These are phyloP conservation scores for Exserohilum rostratum DNA, from an alignment of 2,329 filamentous ascomycete species.

Conservation along the genomic window DNA sequence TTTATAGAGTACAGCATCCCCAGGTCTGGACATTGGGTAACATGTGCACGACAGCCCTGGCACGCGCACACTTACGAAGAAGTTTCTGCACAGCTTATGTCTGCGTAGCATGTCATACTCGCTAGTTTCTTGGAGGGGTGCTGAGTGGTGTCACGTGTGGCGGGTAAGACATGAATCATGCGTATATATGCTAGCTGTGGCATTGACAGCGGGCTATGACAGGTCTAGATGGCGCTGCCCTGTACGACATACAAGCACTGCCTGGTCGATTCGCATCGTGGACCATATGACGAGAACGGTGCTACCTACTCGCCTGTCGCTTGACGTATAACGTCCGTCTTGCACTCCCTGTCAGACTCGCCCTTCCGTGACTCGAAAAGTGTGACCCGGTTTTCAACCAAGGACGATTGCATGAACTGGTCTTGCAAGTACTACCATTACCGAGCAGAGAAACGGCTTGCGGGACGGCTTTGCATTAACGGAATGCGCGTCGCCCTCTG, in stretches of 20 bases:
- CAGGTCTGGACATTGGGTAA: background rate
- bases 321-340: slow-evolving; percentile 15
- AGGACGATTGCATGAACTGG: slow-evolving; percentile 19
- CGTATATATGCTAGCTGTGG: background rate
- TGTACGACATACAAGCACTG: slow-evolving; percentile 2
- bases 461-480: background rate
- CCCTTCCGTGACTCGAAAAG: slow-evolving; percentile 16
- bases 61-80: background rate
- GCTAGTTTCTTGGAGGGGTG: background rate
- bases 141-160: slow-evolving; percentile 1
- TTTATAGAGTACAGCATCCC: background rate
- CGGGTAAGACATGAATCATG: background rate
- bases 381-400: slow-evolving; percentile 9
- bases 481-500: background rate
- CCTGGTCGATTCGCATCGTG: slow-evolving; percentile 18
- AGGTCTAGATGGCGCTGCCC: background rate
- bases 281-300: background rate
- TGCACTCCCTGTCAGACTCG: slow-evolving; percentile 29
- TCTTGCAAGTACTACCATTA: slow-evolving; percentile 5
- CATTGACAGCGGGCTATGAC: background rate
- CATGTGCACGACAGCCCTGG: background rate
- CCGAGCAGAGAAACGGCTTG: background rate
- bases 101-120: background rate
- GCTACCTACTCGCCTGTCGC: slow-evolving; percentile 4
- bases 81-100: background rate